These are phyloP conservation scores for Kandelia obovata DNA, from an alignment of 345 rosid species.

Conservation along the genomic window DNA sequence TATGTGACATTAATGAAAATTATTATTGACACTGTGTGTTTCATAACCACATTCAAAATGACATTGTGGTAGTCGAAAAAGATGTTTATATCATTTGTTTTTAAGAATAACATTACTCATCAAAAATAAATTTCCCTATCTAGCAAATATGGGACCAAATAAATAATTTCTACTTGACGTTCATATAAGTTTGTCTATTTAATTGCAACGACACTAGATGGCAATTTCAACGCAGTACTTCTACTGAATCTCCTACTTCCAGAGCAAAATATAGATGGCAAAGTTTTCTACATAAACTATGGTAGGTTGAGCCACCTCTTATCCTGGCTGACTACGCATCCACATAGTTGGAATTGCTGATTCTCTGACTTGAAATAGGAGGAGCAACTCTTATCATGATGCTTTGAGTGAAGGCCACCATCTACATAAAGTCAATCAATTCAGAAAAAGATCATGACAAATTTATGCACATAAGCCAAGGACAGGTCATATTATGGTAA, in stretches of 20 bases:
- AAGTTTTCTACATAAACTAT: background rate
- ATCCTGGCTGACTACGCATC: slow-evolving; percentile 20
- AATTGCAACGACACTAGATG: background rate
- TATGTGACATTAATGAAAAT: no score
- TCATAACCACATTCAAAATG: no score
- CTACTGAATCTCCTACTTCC: slow-evolving; percentile 1
- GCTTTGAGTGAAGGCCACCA: slow-evolving; percentile 72
- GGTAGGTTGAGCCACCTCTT: background rate
- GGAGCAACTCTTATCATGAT: slow-evolving; percentile 61
- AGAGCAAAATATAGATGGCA: background rate
- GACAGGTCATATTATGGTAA: background rate
- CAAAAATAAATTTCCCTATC: background rate
- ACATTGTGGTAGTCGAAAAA: no score
- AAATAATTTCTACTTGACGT: no score
- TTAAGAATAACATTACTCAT: no score
- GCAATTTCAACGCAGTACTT: background rate
- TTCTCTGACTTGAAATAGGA: slow-evolving; percentile 37
- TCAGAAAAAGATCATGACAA: background rate
- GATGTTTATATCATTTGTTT: no score
- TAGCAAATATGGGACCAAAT: background rate
- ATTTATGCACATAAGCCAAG: background rate
- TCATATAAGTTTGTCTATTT: no score
- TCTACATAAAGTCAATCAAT: slow-evolving; percentile 30
- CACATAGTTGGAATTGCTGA: slow-evolving; percentile 15
- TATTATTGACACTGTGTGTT: no score